Conservation (phyloP, 1,284 basidiomycete species). For the Melampsora occidentalis region DNA sequence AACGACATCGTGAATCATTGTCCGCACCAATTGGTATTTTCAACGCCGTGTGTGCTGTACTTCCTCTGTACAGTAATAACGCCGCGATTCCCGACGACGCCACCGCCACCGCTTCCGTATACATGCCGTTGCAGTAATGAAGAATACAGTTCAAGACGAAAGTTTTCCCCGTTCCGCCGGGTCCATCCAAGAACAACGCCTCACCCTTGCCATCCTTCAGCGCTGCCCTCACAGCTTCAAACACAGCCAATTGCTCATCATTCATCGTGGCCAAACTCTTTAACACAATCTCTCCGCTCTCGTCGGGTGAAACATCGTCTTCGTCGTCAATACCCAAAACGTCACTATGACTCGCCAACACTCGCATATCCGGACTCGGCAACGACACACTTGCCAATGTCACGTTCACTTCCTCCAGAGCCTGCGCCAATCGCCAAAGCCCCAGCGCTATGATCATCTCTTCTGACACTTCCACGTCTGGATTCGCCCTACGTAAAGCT, state of each 20-base stretch:
- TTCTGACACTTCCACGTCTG: too few species aligned
- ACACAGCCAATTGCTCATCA: constrained; percentile 54
- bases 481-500: too few species aligned
- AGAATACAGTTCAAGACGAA: constrained; percentile 58
- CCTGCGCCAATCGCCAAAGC: too few species aligned
- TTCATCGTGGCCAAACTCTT: constrained; percentile 51
- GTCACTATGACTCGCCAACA: constrained; percentile 57
- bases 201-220: too few species aligned
- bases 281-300: constrained; percentile 44
- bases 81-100: constrained; percentile 57
- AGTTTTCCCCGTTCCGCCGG: constrained; percentile 60
- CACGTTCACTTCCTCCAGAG: not conserved
- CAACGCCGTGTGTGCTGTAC: constrained; percentile 58
- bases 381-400: constrained; percentile 40
- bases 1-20: not conserved
- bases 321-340: constrained; percentile 54
- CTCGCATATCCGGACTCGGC: constrained; percentile 47
- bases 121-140: constrained; percentile 47
- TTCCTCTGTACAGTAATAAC: constrained; percentile 56
- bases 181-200: constrained; percentile 59
- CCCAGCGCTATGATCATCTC: too few species aligned
- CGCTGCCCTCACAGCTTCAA: constrained; percentile 53
- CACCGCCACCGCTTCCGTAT: constrained; percentile 52
- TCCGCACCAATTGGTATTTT: constrained; percentile 54
- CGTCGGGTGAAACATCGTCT: constrained; percentile 45